phyloP scores from a whole-genome alignment of 2,329 filamentous ascomycete genomes.

The Penicillium verrucosum region DNA sequence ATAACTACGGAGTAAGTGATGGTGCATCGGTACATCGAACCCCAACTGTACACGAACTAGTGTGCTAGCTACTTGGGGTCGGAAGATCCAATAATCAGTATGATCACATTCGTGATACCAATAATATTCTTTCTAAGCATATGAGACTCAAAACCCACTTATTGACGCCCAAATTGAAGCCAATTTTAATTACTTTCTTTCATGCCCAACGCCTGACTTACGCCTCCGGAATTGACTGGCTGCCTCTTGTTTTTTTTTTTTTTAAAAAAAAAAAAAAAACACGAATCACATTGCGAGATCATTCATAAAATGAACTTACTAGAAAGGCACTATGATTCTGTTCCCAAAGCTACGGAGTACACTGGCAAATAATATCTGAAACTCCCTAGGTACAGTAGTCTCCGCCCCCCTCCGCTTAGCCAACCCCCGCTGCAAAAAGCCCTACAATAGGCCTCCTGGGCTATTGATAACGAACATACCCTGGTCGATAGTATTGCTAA shows the following conservation, averaged over 20 bases:
- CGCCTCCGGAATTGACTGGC: conserved; percentile 13
- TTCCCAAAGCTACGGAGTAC: neutral
- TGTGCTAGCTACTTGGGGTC: neutral
- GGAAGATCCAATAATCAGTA: conserved; percentile 2
- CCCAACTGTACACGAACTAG: conserved; percentile 2
- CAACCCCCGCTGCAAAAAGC: neutral
- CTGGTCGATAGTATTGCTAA: neutral
- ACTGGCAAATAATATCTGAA: conserved; percentile 5
- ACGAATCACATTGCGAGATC: neutral
- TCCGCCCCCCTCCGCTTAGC: neutral
- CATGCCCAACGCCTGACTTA: conserved; percentile 23
- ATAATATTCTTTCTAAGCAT: neutral
- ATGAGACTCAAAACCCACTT: conserved; percentile 9
- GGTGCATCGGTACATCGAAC: neutral
- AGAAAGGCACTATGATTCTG: neutral
- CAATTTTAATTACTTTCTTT: conserved; percentile 15
- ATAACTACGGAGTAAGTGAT: neutral
- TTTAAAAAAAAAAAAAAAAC: neutral
- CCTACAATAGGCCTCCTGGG: neutral
- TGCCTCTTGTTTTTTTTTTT: neutral
- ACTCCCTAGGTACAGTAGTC: neutral
- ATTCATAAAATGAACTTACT: neutral
- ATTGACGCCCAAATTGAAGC: conserved; percentile 16
- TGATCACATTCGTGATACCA: neutral
- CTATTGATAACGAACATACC: neutral